These are phyloP conservation scores for Phialophora macrospora DNA, from an alignment of 2,329 filamentous ascomycete species.

Conservation along the genomic window DNA sequence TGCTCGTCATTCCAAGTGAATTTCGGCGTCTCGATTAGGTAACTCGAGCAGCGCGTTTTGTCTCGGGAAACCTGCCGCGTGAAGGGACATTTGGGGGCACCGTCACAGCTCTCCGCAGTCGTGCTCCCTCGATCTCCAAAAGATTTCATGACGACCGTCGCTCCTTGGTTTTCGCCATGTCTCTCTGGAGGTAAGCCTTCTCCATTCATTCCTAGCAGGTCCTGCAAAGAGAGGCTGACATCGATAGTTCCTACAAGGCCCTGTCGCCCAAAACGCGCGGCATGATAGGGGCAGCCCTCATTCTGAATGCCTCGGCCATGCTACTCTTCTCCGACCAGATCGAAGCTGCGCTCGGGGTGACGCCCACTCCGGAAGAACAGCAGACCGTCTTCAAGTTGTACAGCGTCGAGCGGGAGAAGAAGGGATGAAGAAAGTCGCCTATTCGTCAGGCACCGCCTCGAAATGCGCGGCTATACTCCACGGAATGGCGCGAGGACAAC, in stretches of 20 bases:
- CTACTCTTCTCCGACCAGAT: constrained; percentile 39
- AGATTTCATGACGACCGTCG: background rate
- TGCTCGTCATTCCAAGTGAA: too few relatives aligned
- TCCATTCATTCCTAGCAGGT: background rate
- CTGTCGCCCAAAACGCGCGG: constrained; percentile 38
- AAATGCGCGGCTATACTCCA: background rate
- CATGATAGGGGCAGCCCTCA: constrained; percentile 36
- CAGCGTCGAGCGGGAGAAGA: constrained; percentile 26
- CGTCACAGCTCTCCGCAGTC: background rate
- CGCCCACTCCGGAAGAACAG: constrained; percentile 28
- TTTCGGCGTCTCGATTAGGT: too few relatives aligned
- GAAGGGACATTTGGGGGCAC: background rate
- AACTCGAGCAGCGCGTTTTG: background rate
- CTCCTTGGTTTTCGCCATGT: constrained; percentile 22
- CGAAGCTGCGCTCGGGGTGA: constrained; percentile 36
- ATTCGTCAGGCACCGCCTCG: background rate
- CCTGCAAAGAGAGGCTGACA: background rate
- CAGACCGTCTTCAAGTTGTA: constrained; percentile 30
- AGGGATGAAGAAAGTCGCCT: constrained; percentile 16
- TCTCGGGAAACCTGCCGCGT: constrained; percentile 1
- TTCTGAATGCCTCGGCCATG: constrained; percentile 37
- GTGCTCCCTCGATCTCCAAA: background rate
- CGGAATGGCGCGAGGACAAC: background rate
- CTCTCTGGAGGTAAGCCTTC: constrained; percentile 35
- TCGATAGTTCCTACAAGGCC: constrained; percentile 36